Evolutionary conservation across 2,329 filamentous ascomycete genomes (phyloP), one percentile per base, ranked within the genome.

Genomic region (Leptosphaerulina australis): DNA sequence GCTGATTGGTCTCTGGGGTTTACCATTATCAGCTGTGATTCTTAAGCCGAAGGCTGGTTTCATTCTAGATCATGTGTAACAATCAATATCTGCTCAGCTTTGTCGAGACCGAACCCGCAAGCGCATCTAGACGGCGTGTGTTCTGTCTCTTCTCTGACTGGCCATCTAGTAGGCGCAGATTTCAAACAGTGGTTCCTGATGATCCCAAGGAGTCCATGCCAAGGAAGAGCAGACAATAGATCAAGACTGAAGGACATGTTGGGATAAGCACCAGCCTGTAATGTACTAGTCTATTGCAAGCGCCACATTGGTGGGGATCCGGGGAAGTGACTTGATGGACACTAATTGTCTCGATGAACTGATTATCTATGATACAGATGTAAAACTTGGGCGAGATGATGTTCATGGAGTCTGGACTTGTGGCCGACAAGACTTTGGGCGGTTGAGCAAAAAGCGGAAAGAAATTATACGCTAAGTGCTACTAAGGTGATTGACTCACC

Each of bases 241-340:
- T 44, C 29, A 44, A 44, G 21, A 22, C 30, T 34, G 40, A 35
- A 9, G 14, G 12, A 10, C 20, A 28, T 17, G 18, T 37, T 30
- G 18, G 24, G 17, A 37, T 15, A 31, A 38, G 43, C 31, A 38
- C 9, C 33, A 14, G 34, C 6, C 35, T 26, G 34, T 36, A 18
- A 38, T 38, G 18, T 34, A 46, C 43, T 38, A 46, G 21, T 25
- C 11, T 46, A 38, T 33, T 14, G 43, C 34, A 3, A 33, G 20
- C 33, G 43, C 43, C 43, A 46, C 43, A 31, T 33, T 26, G 43
- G 43, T 46, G 43, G 43, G 43, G 43, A 46, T 25, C 43, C 43
- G 43, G 18, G 11, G 26, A 24, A 18, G 34, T 46, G 43, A 34
- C 43, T 31, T 38, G 25, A 14, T 11, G 17, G 20, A 21, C 33